These are phyloP conservation scores for Atkinsonella hypoxylon DNA, from an alignment of 2,329 filamentous ascomycete species.

Conservation along the genomic window DNA sequence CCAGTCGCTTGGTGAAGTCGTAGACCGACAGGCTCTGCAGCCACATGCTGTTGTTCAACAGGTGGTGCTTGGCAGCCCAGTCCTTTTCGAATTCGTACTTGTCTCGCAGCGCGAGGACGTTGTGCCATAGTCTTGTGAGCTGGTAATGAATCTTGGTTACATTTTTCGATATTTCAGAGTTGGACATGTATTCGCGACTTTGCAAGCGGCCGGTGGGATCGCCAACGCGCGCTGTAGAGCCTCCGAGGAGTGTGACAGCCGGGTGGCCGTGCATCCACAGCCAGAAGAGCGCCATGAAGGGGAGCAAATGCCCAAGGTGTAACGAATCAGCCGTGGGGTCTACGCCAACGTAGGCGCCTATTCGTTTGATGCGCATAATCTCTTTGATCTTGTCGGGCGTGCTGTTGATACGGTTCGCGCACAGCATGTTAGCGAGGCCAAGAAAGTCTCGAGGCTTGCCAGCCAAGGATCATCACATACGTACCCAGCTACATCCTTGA, in stretches of 20 bases:
- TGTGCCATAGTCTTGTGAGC: constrained; percentile 59
- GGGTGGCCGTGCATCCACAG: constrained; percentile 66
- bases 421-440: constrained; percentile 1
- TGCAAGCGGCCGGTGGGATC: constrained; percentile 63
- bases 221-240: constrained; percentile 65
- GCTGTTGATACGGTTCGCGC: constrained; percentile 14
- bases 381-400: constrained; percentile 43
- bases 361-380: constrained; percentile 51
- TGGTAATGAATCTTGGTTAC: constrained; percentile 58
- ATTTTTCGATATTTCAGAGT: constrained; percentile 46
- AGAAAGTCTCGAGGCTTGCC: too few relatives aligned
- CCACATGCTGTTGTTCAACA: constrained; percentile 81
- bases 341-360: constrained; percentile 69
- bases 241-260: constrained; percentile 56
- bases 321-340: constrained; percentile 72
- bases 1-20: constrained; percentile 65
- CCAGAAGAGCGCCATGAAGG: constrained; percentile 77
- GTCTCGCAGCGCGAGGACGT: constrained; percentile 53
- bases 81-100: constrained; percentile 53
- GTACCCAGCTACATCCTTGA: constrained; percentile 66
- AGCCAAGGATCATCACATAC: constrained; percentile 10
- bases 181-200: constrained; percentile 42
- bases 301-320: constrained; percentile 69
- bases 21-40: constrained; percentile 59
- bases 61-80: constrained; percentile 52